phyloP scores from a whole-genome alignment of 148 eudicot species.

The Arctostaphylos glauca region DNA sequence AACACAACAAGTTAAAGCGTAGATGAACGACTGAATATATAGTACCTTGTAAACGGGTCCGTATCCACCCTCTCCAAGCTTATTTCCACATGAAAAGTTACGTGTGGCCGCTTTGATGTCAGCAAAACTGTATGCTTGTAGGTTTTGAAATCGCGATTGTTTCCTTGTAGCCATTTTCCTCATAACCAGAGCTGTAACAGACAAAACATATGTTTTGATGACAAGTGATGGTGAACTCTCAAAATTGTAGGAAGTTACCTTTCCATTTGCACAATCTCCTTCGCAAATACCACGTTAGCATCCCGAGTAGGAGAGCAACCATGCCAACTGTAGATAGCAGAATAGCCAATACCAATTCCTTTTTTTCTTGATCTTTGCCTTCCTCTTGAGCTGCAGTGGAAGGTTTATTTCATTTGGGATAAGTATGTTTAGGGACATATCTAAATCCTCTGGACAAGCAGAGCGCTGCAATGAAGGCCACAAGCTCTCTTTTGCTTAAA shows the following conservation, averaged over 20 bases:
- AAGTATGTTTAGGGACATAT: neutral
- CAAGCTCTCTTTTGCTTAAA: neutral
- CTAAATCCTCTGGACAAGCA: neutral
- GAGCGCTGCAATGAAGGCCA: neutral
- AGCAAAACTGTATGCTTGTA: slow-evolving; percentile 25
- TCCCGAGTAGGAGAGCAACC: neutral
- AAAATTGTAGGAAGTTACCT: neutral
- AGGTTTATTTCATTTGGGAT: neutral
- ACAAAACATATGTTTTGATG: neutral
- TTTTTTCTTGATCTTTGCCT: neutral
- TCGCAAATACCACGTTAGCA: neutral
- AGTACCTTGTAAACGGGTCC: slow-evolving; percentile 22
- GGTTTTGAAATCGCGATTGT: neutral
- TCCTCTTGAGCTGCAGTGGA: neutral
- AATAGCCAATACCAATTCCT: neutral
- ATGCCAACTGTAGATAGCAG: neutral
- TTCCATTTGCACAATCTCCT: neutral
- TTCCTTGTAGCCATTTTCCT: neutral
- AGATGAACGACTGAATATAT: neutral
- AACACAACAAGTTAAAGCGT: too few species aligned
- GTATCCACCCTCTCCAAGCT: slow-evolving; percentile 47
- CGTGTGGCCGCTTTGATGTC: slow-evolving; percentile 33
- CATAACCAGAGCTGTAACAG: neutral
- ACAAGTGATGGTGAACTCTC: neutral
- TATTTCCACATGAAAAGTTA: slow-evolving; percentile 29